These are phyloP conservation scores for Elongisporangium undulatum DNA, from an alignment of 352 stramenopile genomes.

Conservation along the genomic window DNA sequence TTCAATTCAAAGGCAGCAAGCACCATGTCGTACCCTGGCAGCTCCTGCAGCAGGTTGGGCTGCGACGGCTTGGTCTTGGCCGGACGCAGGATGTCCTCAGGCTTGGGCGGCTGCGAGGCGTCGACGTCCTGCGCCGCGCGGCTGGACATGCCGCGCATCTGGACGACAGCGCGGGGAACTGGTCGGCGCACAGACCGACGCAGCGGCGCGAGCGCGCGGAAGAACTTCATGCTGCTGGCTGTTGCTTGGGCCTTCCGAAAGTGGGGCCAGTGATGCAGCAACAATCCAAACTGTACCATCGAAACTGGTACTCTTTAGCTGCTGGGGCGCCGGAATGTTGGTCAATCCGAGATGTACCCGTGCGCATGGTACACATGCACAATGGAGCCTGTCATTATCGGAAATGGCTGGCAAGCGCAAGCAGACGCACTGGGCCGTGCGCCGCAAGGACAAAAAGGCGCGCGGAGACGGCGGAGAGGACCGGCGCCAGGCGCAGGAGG, in stretches of 20 bases:
- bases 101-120: constrained; percentile 16
- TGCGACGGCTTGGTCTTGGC: constrained; percentile 34
- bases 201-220: constrained; percentile 3
- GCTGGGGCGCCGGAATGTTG: not conserved
- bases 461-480: constrained; percentile 16
- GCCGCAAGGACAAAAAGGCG: constrained; percentile 74
- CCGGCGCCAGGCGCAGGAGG: constrained; percentile 13
- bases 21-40: constrained; percentile 29
- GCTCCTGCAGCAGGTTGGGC: constrained; percentile 52
- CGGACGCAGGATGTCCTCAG: constrained; percentile 56
- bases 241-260: constrained; percentile 9
- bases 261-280: constrained; percentile 9
- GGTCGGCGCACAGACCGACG: not conserved
- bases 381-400: not conserved
- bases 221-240: constrained; percentile 3
- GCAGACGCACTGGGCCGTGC: constrained; percentile 63
- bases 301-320: constrained; percentile 5
- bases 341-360: not conserved
- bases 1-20: not conserved
- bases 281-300: constrained; percentile 2
- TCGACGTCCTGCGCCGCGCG: constrained; percentile 14
- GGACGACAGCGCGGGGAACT: not conserved
- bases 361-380: not conserved
- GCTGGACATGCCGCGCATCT: constrained; percentile 37
- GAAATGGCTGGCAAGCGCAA: constrained; percentile 57